These are phyloP conservation scores for Ophiosphaerella herpotricha DNA, from an alignment of 2,329 filamentous ascomycete genomes.

Conservation along the genomic window DNA sequence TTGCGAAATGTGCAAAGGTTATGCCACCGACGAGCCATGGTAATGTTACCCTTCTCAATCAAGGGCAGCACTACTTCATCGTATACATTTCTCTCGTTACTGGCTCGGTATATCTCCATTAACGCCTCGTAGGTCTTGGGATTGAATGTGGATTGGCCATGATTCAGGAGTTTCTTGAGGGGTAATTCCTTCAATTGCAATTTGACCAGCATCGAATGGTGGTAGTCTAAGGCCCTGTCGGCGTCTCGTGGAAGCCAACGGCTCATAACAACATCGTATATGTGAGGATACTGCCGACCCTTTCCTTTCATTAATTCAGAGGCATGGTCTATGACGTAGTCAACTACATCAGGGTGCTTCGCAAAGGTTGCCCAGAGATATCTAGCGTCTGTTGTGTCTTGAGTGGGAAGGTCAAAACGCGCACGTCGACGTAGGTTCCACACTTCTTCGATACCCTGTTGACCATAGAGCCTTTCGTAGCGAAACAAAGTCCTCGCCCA, in stretches of 20 bases:
- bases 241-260: conserved; percentile 38
- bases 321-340: conserved; percentile 48
- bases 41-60: conserved; percentile 29
- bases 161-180: conserved; percentile 23
- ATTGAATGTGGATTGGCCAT: conserved; percentile 9
- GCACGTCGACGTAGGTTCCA: conserved; percentile 49
- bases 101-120: conserved; percentile 46
- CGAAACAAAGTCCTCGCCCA: conserved; percentile 51
- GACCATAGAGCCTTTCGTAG: conserved; percentile 48
- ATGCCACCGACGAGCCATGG: conserved; percentile 47
- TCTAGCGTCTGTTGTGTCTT: conserved; percentile 44
- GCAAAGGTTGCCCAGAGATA: conserved; percentile 55
- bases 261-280: conserved; percentile 54
- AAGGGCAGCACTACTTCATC: conserved; percentile 46
- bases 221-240: conserved; percentile 26
- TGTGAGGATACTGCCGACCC: conserved; percentile 36
- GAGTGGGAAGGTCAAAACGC: conserved; percentile 47
- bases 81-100: conserved; percentile 47
- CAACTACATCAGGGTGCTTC: conserved; percentile 40
- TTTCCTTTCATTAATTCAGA: conserved; percentile 46
- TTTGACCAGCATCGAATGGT: conserved; percentile 30
- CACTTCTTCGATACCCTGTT: conserved; percentile 48
- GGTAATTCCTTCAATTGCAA: conserved; percentile 32
- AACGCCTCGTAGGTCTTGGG: conserved; percentile 31
- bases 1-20: conserved; percentile 40